Evolutionary conservation across 345 rosid genomes (phyloP), one percentile per base, ranked within the genome.

Genomic region (Populus simonii): DNA sequence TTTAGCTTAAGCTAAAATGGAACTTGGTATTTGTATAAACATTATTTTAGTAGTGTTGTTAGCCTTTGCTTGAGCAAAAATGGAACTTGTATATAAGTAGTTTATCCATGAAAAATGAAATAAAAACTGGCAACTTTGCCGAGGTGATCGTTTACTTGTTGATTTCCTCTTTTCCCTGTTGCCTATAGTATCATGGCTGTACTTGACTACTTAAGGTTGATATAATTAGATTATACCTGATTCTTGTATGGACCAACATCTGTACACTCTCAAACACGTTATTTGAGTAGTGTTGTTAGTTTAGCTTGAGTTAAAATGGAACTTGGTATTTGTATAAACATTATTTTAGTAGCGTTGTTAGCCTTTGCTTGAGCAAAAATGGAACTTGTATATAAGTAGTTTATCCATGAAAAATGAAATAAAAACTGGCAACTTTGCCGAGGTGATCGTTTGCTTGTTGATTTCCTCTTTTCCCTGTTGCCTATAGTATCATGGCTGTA

Each of bases 401-500:
- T 29, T 29, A 29, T 29, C 31, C 22, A 18, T 18, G 57, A 51
- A 18, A 51, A 16, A 16, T 16, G 31, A 1, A 29, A 17, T 18
- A 51, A 33, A 33, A 33, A 4, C 35, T 33, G 82, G 89, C 90
- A 82, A 84, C 88, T 86, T 86, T 84, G 86, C 86, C 83, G 81
- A 86, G 89, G 89, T 72, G 73, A 85, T 88, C 76, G 73, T 23
- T 81, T 72, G 7, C 70, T 43, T 84, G 63, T 83, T 68, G 85
- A 74, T 83, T 75, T 61, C 89, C 83, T 83, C 83, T 59, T 86
- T 84, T 86, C 89, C 86, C 88, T 88, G 89, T 88, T 88, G 89
- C 89, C 89, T 10, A 86, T 49, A 84, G 78, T 66, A 63, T 73
- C 5, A 45, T 39, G 65, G 35, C 38, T 25, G 8, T 66, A 29